Conservation (phyloP, 129 eudicot species). For the Daucus carota region DNA sequence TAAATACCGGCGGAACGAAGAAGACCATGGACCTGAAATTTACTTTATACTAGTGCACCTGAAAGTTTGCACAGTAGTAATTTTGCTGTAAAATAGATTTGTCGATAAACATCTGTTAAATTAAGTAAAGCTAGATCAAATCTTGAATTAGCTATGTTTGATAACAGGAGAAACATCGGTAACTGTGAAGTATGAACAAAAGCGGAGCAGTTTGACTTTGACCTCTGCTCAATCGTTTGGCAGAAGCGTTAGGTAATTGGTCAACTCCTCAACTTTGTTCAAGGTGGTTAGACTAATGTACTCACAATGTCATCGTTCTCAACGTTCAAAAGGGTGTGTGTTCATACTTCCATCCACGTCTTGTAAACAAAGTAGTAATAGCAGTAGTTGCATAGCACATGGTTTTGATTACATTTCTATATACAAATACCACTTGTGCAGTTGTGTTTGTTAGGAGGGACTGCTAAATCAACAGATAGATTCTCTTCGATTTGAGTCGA, state of each 20-base stretch:
- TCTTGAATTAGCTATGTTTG: too few relatives aligned
- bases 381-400: not conserved
- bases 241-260: not conserved
- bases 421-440: not conserved
- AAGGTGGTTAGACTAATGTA: not conserved
- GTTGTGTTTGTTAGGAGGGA: not conserved
- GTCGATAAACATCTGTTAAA: too few relatives aligned
- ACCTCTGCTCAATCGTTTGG: not conserved
- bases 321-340: not conserved
- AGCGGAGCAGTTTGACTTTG: not conserved
- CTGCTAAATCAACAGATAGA: not conserved
- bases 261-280: not conserved
- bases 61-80: too few relatives aligned
- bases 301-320: not conserved
- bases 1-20: too few relatives aligned
- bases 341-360: not conserved
- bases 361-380: not conserved
- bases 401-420: not conserved
- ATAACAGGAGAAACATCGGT: not conserved
- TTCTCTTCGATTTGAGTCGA: not conserved
- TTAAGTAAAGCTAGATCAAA: too few relatives aligned
- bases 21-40: too few relatives aligned
- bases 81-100: too few relatives aligned
- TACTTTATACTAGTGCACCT: too few relatives aligned
- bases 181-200: not conserved